A percentile compares a stretch with the other conserved stretches of the same genome.
Conservation (phyloP, 2,329 filamentous ascomycete genomes). For the Colletotrichum tanaceti region DNA sequence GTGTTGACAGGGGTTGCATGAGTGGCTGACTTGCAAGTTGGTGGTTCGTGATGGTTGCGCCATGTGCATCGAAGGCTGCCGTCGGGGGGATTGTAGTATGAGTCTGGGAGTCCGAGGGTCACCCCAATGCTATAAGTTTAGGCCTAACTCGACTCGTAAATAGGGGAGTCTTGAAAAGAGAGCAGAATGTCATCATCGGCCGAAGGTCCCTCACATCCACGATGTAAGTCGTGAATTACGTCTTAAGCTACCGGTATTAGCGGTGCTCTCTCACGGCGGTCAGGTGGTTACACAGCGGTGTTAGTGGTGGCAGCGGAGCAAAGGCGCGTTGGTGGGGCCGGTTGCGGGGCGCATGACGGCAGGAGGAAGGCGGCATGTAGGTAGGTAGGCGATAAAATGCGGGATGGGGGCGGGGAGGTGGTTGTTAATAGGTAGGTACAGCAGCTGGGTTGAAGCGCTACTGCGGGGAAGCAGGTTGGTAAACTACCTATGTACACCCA, state of each 20-base stretch:
- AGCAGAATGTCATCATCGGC: background rate
- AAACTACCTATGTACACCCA: too few relatives aligned
- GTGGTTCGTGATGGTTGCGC: background rate
- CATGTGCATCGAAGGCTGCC: background rate
- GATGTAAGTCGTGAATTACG: background rate
- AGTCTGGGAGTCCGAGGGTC: background rate
- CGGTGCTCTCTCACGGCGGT: too few relatives aligned
- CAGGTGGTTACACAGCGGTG: constrained; percentile 3
- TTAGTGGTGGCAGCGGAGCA: background rate
- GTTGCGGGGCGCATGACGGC: constrained; percentile 2
- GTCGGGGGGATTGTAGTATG: background rate
- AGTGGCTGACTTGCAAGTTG: background rate
- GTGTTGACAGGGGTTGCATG: background rate
- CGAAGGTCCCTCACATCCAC: background rate
- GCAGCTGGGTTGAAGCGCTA: too few relatives aligned
- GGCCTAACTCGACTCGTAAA: too few relatives aligned
- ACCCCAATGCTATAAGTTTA: too few relatives aligned
- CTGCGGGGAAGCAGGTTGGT: too few relatives aligned
- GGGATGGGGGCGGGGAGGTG: background rate
- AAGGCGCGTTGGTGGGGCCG: background rate
- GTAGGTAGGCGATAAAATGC: background rate
- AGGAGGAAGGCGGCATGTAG: constrained; percentile 3
- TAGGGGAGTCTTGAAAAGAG: too few relatives aligned
- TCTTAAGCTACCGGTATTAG: background rate
- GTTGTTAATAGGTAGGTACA: too few relatives aligned